Evolutionary conservation across 441 rosid genomes (phyloP).

Genomic region (Eutrema salsugineum): DNA sequence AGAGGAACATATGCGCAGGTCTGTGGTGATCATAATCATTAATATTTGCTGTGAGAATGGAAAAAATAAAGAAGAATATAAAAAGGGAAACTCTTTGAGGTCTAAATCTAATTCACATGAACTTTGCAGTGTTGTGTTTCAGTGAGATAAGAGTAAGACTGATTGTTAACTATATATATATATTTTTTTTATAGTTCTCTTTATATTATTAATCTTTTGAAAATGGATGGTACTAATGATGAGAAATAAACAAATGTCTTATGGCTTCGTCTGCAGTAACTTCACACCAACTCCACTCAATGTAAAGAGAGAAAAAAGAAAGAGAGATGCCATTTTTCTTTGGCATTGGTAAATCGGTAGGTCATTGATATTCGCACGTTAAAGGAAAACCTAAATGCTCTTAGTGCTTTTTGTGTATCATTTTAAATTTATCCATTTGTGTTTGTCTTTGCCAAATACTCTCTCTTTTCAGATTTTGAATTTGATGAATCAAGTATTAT

Average conservation of each 20-base stretch:
- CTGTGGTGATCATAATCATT: constrained; percentile 25
- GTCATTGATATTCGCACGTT: constrained; percentile 23
- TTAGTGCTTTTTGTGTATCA: neutral
- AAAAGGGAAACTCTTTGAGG: constrained; percentile 14
- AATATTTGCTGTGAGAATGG: constrained; percentile 3
- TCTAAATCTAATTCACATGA: constrained; percentile 28
- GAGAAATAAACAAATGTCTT: constrained; percentile 26
- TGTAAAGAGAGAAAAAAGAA: neutral
- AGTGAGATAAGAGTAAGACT: constrained; percentile 31
- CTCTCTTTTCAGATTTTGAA: neutral
- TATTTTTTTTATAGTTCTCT: neutral
- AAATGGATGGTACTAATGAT: constrained; percentile 30
- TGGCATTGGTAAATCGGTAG: constrained; percentile 8
- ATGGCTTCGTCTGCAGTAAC: constrained; percentile 32
- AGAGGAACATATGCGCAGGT: constrained; percentile 12
- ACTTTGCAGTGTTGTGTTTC: constrained; percentile 24
- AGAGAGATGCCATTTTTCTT: neutral
- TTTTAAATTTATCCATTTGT: neutral
- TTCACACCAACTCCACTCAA: constrained; percentile 33
- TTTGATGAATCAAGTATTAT: neutral
- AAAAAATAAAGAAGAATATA: neutral
- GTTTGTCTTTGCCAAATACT: neutral
- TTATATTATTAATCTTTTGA: constrained; percentile 25
- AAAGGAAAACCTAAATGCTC: constrained; percentile 16
- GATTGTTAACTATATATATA: neutral